phyloP scores from a whole-genome alignment of 2,329 filamentous ascomycete genomes.

The Diaporthe sp. region DNA sequence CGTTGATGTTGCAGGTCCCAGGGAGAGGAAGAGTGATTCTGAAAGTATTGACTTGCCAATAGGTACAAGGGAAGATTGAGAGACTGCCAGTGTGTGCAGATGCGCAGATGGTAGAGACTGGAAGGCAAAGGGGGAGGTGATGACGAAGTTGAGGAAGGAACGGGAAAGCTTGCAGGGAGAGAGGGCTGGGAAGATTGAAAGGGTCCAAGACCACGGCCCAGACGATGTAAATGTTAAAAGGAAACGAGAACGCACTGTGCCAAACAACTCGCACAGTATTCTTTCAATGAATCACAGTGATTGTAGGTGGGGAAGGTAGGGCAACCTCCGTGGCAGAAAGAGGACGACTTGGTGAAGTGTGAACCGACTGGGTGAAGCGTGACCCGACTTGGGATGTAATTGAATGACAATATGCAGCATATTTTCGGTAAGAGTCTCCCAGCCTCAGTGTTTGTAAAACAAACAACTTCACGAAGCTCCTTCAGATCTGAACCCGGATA shows the following conservation, averaged over 20 bases:
- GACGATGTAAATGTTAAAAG: neutral
- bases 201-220: neutral
- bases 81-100: no score
- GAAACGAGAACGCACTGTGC: neutral
- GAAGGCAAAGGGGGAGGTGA: no score
- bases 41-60: no score
- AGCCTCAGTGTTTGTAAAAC: neutral
- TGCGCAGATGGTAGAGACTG: no score
- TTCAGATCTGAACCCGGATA: neutral
- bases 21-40: neutral
- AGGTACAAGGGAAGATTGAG: no score
- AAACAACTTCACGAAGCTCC: no score
- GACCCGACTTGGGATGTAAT: neutral
- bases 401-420: neutral
- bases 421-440: neutral
- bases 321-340: no score
- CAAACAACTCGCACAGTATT: neutral
- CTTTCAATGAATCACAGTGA: neutral
- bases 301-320: neutral
- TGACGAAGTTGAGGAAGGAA: no score
- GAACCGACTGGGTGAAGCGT: no score
- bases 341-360: neutral
- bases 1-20: neutral
- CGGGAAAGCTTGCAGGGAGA: neutral
- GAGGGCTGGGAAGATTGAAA: neutral